Base-by-base conservation (phyloP, 306 rosid species). In the Astragalus glycyphyllos region DNA sequence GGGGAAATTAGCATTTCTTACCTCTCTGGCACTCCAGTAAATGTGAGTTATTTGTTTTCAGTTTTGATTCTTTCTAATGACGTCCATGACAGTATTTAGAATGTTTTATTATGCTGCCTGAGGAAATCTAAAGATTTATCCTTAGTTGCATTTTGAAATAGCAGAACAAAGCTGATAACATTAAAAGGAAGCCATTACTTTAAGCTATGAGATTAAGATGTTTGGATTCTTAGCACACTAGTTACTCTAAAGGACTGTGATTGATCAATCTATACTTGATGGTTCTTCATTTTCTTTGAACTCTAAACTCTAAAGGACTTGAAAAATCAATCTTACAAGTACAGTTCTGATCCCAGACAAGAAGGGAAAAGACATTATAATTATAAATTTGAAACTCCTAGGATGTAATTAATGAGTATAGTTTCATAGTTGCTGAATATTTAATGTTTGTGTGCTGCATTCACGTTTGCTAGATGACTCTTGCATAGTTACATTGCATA, bases 1-100 rank as follows among this genome's bases (percentile, higher is more conserved):
- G 87, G 83, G 40, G 84, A 84, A 77, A 6, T 77, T 10, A 77
- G 78, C 76, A 53, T 80, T 40, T 80, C 85, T 73, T 84, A 77
- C 76, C 80, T 80, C 42, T 80, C 87, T 65, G 70, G 50, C 65
- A 70, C 87, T 63, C 69, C 80, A 8, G 4, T 0, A 14, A 51
- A 77, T 40, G 87, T 84, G 38, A 84, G 87, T 77, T 46, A 8
- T 53, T 50, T 75, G 38, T 54, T 53, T 71, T 64, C 54, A 45
- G 15, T 10, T 44, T 3, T 34, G 51, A 41, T 51, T 46, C 20
- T 78, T 72, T 78, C 20, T 58, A 26, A 35, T 59, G 8, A 59
- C 14, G 4, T 68, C 11, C 57, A 65, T 34, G 50, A 17, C 12
- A 8, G 2, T 69, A 14, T 26, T 58, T 58, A 58, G 61, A 26